phyloP scores from a whole-genome alignment of 495 filamentous ascomycete species.

The Talaromyces liani region DNA sequence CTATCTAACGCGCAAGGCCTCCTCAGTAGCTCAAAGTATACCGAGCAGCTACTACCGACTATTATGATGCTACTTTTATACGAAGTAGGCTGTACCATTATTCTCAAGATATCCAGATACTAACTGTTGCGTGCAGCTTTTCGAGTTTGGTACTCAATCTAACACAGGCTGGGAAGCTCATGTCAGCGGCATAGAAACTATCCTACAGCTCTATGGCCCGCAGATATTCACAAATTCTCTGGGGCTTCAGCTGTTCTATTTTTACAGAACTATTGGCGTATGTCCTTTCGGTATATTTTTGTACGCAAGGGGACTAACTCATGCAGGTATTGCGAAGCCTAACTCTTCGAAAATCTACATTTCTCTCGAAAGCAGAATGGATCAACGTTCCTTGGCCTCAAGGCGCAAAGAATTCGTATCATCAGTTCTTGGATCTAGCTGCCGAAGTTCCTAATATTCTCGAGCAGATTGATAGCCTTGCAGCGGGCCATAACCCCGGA shows the following conservation, averaged over 20 bases:
- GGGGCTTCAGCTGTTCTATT: not conserved
- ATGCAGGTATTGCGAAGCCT: not conserved
- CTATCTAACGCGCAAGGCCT: not conserved
- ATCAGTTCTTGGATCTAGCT: not conserved
- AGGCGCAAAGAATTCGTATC: not conserved
- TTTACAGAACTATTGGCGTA: not conserved
- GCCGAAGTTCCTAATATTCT: not conserved
- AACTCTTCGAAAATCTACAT: not conserved
- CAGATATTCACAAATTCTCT: not conserved
- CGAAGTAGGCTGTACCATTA: not conserved
- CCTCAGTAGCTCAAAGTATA: not conserved
- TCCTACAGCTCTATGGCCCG: not conserved
- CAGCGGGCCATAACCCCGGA: not conserved
- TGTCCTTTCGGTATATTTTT: not conserved
- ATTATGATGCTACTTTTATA: constrained; percentile 1
- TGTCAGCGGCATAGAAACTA: not conserved
- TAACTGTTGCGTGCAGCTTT: not conserved
- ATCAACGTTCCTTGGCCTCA: not conserved
- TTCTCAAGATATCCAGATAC: not conserved
- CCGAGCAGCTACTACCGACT: not conserved
- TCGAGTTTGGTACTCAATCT: constrained; percentile 1
- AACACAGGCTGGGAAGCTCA: not conserved
- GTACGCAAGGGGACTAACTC: not conserved
- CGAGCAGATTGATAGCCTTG: not conserved
- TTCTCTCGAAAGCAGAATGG: constrained; percentile 4